phyloP scores from a whole-genome alignment of 768 basidiomycete species.

The Boletus edulis region DNA sequence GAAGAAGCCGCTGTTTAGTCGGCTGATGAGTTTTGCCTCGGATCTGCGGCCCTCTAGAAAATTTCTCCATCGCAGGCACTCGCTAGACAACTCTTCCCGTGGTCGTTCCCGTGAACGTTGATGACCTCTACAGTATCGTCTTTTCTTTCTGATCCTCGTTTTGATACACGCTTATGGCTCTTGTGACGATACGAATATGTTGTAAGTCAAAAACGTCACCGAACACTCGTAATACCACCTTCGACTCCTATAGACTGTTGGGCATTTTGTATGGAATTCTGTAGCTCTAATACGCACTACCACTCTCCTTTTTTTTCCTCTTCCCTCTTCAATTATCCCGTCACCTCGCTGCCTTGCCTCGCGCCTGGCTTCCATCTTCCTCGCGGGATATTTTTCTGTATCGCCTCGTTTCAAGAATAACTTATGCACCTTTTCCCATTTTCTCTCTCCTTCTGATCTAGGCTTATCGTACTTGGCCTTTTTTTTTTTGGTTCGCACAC shows the following conservation, averaged over 20 bases:
- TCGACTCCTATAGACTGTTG: conserved; percentile 22
- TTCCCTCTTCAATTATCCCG: not conserved
- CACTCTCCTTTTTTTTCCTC: conserved; percentile 16
- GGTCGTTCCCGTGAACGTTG: conserved; percentile 22
- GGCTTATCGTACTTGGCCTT: conserved; percentile 1
- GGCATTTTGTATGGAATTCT: conserved; percentile 21
- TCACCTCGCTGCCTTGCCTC: not conserved
- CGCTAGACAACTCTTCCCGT: conserved; percentile 31
- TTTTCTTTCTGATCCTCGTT: not conserved
- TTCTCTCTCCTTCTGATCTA: not conserved
- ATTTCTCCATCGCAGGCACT: conserved; percentile 50
- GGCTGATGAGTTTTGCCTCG: conserved; percentile 52
- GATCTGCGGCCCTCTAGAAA: conserved; percentile 42
- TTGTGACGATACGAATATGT: conserved; percentile 7
- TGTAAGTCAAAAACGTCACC: not conserved
- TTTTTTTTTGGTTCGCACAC: conserved; percentile 13
- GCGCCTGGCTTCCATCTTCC: not conserved
- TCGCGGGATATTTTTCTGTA: not conserved
- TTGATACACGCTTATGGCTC: conserved; percentile 5
- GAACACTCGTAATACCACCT: conserved; percentile 12
- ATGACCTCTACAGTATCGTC: not conserved
- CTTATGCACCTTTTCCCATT: conserved; percentile 21
- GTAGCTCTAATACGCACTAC: conserved; percentile 30
- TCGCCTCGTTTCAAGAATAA: conserved; percentile 12
- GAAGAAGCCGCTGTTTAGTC: conserved; percentile 62